Evolutionary conservation across 345 rosid genomes (phyloP).

Genomic region (Melaleuca alternifolia): DNA sequence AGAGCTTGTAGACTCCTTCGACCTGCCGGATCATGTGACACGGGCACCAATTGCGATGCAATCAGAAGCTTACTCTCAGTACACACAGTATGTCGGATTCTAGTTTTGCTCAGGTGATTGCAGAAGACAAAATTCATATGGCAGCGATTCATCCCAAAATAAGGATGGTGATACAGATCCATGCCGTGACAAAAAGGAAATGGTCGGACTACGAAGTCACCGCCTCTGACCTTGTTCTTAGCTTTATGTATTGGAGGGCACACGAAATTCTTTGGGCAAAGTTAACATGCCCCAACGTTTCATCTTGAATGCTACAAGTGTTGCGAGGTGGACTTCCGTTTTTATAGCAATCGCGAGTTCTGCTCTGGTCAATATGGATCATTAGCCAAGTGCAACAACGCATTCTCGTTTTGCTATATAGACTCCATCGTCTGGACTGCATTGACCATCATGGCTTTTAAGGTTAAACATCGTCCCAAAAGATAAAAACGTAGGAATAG

Average conservation of each 20-base stretch:
- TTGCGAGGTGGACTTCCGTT: neutral
- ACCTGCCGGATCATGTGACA: constrained; percentile 69
- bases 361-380: neutral
- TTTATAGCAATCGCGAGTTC: neutral
- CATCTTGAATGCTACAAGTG: neutral
- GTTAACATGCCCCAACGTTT: neutral
- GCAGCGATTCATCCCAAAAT: neutral
- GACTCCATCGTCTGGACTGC: neutral
- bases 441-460: neutral
- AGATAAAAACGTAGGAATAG: neutral
- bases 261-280: neutral
- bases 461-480: neutral
- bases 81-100: constrained; percentile 80
- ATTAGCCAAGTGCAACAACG: neutral
- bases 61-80: constrained; percentile 84
- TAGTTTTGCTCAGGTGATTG: constrained; percentile 2
- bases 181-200: neutral
- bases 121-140: neutral
- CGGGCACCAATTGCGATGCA: constrained; percentile 95
- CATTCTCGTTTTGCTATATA: neutral
- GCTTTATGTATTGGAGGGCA: neutral
- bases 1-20: constrained; percentile 79
- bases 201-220: neutral
- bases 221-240: neutral
- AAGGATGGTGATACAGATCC: neutral